Evolutionary conservation across 139 green algal species (phyloP).

Genomic region (Chlamydomonas incerta): DNA sequence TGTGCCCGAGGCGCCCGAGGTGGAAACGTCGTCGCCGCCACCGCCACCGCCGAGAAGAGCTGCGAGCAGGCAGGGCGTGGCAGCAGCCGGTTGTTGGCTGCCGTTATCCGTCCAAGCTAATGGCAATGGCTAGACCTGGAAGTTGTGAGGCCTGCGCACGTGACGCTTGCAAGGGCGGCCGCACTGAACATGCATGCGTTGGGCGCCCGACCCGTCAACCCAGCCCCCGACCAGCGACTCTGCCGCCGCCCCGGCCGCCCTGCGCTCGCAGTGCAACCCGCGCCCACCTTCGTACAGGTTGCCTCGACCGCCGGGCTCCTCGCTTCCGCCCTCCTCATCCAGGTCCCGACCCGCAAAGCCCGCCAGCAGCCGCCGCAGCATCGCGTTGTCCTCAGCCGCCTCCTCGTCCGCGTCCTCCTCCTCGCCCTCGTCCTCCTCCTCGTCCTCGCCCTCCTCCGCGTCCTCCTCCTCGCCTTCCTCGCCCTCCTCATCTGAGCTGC

Average conservation of each 20-base stretch:
- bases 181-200: too few species aligned
- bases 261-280: too few species aligned
- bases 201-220: too few species aligned
- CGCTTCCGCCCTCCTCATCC: background rate
- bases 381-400: background rate
- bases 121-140: too few species aligned
- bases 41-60: background rate
- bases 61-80: too few species aligned
- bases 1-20: background rate
- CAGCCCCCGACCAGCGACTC: too few species aligned
- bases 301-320: background rate
- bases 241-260: too few species aligned
- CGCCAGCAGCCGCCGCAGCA: conserved; percentile 26
- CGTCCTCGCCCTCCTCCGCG: background rate
- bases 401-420: conserved; percentile 2
- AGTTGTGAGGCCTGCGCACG: too few species aligned
- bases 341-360: conserved; percentile 32
- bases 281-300: conserved; percentile 35
- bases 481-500: background rate
- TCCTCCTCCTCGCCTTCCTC: background rate
- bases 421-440: background rate
- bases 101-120: too few species aligned
- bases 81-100: too few species aligned
- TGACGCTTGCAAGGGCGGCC: too few species aligned
- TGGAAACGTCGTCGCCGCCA: too few species aligned